Conservation (phyloP, 2,329 filamentous ascomycete species). For the Botrytis pseudocinerea region DNA sequence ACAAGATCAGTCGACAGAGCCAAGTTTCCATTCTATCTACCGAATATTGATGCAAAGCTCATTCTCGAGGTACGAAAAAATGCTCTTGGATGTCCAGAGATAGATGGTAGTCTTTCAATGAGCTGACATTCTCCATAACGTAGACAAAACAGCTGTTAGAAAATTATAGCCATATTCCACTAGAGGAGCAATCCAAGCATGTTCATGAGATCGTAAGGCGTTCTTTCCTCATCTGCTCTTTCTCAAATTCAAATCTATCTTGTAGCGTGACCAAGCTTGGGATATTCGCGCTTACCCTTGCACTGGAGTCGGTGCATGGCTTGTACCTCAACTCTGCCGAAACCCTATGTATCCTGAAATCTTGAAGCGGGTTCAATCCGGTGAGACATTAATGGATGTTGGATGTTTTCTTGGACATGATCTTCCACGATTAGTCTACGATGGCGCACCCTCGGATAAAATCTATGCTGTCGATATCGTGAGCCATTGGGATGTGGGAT, state of each 20-base stretch:
- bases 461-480: slow-evolving; percentile 40
- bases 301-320: slow-evolving; percentile 31
- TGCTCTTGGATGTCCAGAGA: neutral
- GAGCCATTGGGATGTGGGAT: slow-evolving; percentile 42
- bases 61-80: neutral
- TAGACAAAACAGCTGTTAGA: slow-evolving; percentile 4
- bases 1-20: neutral
- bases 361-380: slow-evolving; percentile 26
- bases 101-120: too few species aligned
- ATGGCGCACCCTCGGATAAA: slow-evolving; percentile 41
- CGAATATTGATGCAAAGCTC: slow-evolving; percentile 12
- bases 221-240: neutral
- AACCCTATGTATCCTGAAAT: slow-evolving; percentile 26
- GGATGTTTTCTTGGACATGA: slow-evolving; percentile 45
- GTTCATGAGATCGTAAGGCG: slow-evolving; percentile 1
- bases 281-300: slow-evolving; percentile 28
- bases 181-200: neutral
- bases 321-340: slow-evolving; percentile 26
- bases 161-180: slow-evolving; percentile 10
- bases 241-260: neutral
- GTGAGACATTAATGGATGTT: slow-evolving; percentile 27
- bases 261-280: slow-evolving; percentile 29
- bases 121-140: too few species aligned
- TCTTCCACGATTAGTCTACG: slow-evolving; percentile 41
- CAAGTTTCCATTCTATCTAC: slow-evolving; percentile 11